Base-by-base conservation (phyloP, 2,329 filamentous ascomycete species). In the Aspergillus persii region DNA sequence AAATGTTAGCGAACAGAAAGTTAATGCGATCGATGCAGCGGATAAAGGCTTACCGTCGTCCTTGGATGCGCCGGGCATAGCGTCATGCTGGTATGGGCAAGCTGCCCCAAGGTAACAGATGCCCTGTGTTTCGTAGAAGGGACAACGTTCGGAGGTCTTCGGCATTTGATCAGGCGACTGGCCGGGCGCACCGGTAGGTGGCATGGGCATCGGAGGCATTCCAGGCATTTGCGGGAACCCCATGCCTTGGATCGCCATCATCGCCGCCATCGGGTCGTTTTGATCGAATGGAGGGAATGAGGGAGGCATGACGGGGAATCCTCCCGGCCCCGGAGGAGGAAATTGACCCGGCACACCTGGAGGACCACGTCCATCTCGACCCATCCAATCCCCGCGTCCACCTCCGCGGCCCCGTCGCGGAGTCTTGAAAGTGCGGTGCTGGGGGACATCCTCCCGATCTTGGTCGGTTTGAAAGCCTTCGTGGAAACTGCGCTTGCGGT, bases 61-160 rank as follows among this genome's bases (percentile, higher is more conserved):
- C 53, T 74, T 74, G n/a, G 64, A 64, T 29, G 73, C 68, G 27
- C 79, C 71, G 36, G 73, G 73, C 54, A 79, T 76, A 29, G 76
- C 75, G 12, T 81, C 83, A 68, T 87, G 84, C 64, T 85, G 80
- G 62, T 83, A 85, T 0, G 81, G 82, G 68, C 85, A 87, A n/a
- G 78, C 74, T 55, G 75, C 79, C 27, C 85, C 85, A 49, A 81
- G 65, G 11, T 82, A 79, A 66, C 85, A 87, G 59, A 82, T 85
- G 5, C 85, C 85, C 63, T 84, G 83, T 0, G 75, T 83, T 60
- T 86, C 83, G 63, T 86, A 87, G 68, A 85, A 82, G 44, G 76
- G 76, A 68, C 85, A 87, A 53, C 80, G 77, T 70, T 77, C 66
- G 56, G 75, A 65, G 60, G 69, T 68, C 66, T 77, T 67, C 55